Evolutionary conservation across 495 filamentous ascomycete genomes (phyloP), one percentile per base, ranked within the genome.

Genomic region (Chaetomium tenue): DNA sequence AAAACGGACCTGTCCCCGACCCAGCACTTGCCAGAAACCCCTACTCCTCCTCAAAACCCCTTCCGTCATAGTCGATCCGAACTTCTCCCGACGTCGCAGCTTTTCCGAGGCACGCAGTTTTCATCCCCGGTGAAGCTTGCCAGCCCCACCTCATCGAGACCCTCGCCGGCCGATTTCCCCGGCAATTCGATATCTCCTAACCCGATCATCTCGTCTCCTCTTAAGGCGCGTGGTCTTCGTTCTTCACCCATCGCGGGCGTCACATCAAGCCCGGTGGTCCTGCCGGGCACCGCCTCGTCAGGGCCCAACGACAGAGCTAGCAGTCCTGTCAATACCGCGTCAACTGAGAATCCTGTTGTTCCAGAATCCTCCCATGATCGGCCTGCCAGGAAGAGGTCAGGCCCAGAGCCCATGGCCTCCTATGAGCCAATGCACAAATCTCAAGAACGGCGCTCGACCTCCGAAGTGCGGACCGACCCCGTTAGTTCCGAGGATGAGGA

Each of bases 141-240:
- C 33, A 83, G 80, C 62, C 80, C 80, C 16, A 82, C 80, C 18
- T 82, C 79, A 5, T 83, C 80, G 3, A 76, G 80, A 3, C 80
- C 80, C 0, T 83, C 80, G 0, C 79, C 79, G 0, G 68, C 77
- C 46, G 66, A 76, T 9, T 78, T 79, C 30, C 63, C 63, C 23
- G 70, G 70, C 2, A 76, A 76, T 28, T 61, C 70, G 0, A 77
- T 76, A 12, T 80, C 78, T 16, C 72, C 77, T 5, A 76, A 78
- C 30, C 68, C 66, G 23, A 60, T 70, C 47, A 64, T 71, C 20
- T 81, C 79, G 6, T 83, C 80, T 1, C 80, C 80, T 0, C 65
- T 81, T 9, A 80, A 79, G 64, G 64, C 74, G 51, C 77, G 75
- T 7, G 75, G 75, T 4, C 69, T 79, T n/a, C 73, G 73, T 12